A percentile compares a stretch with the other conserved stretches of the same genome.
phyloP scores from a whole-genome alignment of 2,329 filamentous ascomycete genomes.

The Saccharata proteae region DNA sequence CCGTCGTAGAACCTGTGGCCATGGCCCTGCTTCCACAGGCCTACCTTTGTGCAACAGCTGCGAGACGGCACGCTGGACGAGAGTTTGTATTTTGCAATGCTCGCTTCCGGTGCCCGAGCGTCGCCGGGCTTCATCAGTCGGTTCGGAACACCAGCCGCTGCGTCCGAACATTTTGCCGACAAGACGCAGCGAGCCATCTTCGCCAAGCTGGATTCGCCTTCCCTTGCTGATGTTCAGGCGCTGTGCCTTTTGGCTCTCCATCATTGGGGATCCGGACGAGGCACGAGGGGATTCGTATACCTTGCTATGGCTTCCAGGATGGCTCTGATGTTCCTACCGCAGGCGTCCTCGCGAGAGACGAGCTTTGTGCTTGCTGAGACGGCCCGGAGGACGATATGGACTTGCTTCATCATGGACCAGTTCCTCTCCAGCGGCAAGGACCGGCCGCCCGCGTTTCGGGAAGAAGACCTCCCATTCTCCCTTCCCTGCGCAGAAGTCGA shows the following conservation, averaged over 20 bases:
- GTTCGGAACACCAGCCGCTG: conserved; percentile 4
- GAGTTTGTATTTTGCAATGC: conserved; percentile 5
- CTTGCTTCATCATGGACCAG: conserved; percentile 7
- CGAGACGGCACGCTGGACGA: conserved; percentile 4
- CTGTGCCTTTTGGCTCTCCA: conserved; percentile 5
- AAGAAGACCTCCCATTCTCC: conserved; percentile 2
- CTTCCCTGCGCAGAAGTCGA: conserved; percentile 5
- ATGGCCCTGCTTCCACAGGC: conserved; percentile 6
- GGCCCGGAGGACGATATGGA: conserved; percentile 5
- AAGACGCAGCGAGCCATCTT: conserved; percentile 4
- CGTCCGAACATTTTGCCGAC: conserved; percentile 6
- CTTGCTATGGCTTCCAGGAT: conserved; percentile 6
- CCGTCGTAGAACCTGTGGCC: conserved; percentile 4
- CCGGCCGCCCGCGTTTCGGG: conserved; percentile 1
- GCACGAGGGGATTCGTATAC: conserved; percentile 2
- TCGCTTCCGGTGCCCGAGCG: conserved; percentile 3
- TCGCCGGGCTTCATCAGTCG: conserved; percentile 5
- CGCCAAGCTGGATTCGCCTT: conserved; percentile 5
- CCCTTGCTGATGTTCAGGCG: conserved; percentile 5
- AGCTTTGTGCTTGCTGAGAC: conserved; percentile 5
- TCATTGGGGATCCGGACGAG: conserved; percentile 6
- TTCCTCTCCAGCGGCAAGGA: conserved; percentile 3
- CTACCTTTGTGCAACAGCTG: conserved; percentile 5
- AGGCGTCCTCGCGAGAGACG: conserved; percentile 3
- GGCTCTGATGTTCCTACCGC: conserved; percentile 6